phyloP scores from a whole-genome alignment of 768 basidiomycete genomes.

The Mycena epipterygia region DNA sequence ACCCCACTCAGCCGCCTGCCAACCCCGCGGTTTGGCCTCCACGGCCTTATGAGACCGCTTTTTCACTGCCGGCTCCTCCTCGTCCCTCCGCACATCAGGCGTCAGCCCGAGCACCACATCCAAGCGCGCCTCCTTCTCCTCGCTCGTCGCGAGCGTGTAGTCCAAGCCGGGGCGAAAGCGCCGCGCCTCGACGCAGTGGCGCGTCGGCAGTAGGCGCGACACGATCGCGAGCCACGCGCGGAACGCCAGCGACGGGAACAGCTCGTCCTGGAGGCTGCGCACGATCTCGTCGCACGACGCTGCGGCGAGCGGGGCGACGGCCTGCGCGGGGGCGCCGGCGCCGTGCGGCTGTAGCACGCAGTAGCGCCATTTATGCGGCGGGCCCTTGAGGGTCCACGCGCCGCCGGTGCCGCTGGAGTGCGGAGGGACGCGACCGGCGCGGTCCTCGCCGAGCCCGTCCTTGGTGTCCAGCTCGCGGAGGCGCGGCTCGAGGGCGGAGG shows the following conservation, averaged over 20 bases:
- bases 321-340: constrained; percentile 50
- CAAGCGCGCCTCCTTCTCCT: constrained; percentile 83
- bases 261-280: constrained; percentile 77
- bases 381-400: constrained; percentile 83
- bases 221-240: constrained; percentile 89
- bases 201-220: constrained; percentile 78
- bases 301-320: constrained; percentile 66
- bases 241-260: constrained; percentile 88
- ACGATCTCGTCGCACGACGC: constrained; percentile 71
- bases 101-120: constrained; percentile 92
- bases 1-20: constrained; percentile 86
- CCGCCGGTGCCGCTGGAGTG: constrained; percentile 75
- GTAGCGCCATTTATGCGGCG: constrained; percentile 96
- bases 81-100: constrained; percentile 63
- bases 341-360: constrained; percentile 68
- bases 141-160: constrained; percentile 93
- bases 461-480: constrained; percentile 73
- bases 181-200: constrained; percentile 83
- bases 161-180: constrained; percentile 94
- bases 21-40: constrained; percentile 57
- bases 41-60: constrained; percentile 46
- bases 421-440: constrained; percentile 68
- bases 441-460: constrained; percentile 73
- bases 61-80: constrained; percentile 46
- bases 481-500: constrained; percentile 73